phyloP scores from a whole-genome alignment of 768 basidiomycete species.

The Galerina marginata region DNA sequence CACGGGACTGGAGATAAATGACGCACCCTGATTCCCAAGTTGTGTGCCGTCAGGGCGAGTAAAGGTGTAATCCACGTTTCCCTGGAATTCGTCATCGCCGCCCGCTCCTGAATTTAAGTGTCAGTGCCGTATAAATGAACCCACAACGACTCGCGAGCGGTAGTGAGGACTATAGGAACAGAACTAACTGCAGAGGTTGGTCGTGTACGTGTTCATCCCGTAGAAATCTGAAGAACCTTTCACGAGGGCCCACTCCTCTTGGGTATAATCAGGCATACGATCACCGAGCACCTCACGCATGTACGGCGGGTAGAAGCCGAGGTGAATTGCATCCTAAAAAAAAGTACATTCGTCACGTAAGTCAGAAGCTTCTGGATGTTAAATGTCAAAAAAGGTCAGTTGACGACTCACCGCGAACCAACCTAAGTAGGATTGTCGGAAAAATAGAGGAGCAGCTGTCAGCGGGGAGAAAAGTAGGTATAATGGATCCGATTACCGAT shows the following conservation, averaged over 20 bases:
- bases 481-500: constrained; percentile 52
- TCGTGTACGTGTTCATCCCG: constrained; percentile 77
- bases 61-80: constrained; percentile 64
- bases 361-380: not conserved
- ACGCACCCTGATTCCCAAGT: constrained; percentile 63
- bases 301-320: constrained; percentile 68
- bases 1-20: not conserved
- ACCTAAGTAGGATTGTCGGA: constrained; percentile 42
- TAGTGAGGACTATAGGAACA: not conserved
- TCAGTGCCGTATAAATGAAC: not conserved
- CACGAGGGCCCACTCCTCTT: constrained; percentile 60
- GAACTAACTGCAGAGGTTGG: constrained; percentile 60
- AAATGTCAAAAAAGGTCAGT: constrained; percentile 16
- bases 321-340: constrained; percentile 65
- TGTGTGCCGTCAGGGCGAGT: constrained; percentile 66
- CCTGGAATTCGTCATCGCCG: constrained; percentile 68
- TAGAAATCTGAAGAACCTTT: constrained; percentile 74
- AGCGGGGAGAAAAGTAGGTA: constrained; percentile 22
- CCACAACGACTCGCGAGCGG: not conserved
- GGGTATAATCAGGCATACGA: constrained; percentile 62
- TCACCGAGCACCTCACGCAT: constrained; percentile 61
- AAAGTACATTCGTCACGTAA: constrained; percentile 12
- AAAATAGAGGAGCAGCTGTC: constrained; percentile 24
- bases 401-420: constrained; percentile 58
- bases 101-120: constrained; percentile 49